Evolutionary conservation across 345 rosid species (phyloP).

Genomic region (Murraya paniculata): DNA sequence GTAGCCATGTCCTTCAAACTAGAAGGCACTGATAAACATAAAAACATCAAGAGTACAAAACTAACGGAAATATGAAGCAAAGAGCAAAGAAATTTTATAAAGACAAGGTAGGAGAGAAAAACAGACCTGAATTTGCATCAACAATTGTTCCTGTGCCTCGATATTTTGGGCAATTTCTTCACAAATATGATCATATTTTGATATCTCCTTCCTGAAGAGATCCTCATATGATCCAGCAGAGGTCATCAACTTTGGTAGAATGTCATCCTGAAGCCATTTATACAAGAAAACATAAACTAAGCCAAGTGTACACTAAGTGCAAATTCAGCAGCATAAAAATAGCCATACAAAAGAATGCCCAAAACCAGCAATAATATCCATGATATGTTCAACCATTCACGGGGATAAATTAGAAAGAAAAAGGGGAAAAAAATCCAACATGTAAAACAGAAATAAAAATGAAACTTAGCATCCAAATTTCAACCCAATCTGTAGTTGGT

Average conservation of each 20-base stretch:
- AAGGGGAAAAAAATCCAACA: neutral
- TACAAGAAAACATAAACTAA: slow-evolving; percentile 14
- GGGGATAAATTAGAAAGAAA: neutral
- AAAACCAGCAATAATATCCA: neutral
- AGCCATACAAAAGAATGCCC: neutral
- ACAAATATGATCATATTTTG: slow-evolving; percentile 83
- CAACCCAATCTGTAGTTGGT: neutral
- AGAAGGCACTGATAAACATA: neutral
- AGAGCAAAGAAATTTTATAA: neutral
- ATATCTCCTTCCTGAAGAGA: slow-evolving; percentile 90
- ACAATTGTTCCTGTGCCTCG: slow-evolving; percentile 81
- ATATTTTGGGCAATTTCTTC: slow-evolving; percentile 86
- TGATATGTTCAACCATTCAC: neutral
- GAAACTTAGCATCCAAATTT: neutral
- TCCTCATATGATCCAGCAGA: slow-evolving; percentile 84
- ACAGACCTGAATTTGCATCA: slow-evolving; percentile 89
- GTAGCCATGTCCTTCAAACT: neutral
- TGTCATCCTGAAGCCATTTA: slow-evolving; percentile 75
- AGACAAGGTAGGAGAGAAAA: neutral
- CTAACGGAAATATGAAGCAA: neutral
- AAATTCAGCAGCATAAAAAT: neutral
- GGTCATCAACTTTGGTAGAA: slow-evolving; percentile 95
- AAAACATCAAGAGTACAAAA: neutral
- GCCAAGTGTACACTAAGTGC: slow-evolving; percentile 12
- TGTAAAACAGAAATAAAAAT: neutral